phyloP scores from a whole-genome alignment of 129 eudicot species.

The Flaveria sonorensis region DNA sequence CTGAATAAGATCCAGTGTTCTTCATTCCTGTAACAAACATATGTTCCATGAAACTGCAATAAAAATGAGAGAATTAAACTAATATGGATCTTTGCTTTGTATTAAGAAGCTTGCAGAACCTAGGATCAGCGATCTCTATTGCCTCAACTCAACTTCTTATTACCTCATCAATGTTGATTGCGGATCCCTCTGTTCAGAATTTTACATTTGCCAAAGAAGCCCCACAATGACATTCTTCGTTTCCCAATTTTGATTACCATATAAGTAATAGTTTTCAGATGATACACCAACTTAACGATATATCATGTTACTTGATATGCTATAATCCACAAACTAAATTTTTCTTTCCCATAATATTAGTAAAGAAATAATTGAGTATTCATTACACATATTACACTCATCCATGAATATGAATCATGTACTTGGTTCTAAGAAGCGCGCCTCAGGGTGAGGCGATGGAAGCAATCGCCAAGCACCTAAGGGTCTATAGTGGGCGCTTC shows the following conservation, averaged over 20 bases:
- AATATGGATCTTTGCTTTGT: background rate
- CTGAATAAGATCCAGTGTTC: background rate
- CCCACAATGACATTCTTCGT: background rate
- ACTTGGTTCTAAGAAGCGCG: background rate
- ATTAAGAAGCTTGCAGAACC: background rate
- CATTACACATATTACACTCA: background rate
- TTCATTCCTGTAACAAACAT: slow-evolving; percentile 8
- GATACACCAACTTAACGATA: background rate
- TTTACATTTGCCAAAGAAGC: background rate
- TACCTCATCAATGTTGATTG: background rate
- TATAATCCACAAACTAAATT: background rate
- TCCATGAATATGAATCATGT: background rate
- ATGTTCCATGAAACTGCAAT: background rate
- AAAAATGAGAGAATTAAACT: background rate
- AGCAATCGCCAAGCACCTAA: background rate
- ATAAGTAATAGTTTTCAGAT: background rate
- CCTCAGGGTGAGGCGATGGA: background rate
- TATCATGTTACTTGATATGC: background rate
- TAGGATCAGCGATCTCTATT: background rate
- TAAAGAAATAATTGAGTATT: background rate
- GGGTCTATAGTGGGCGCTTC: too few relatives aligned
- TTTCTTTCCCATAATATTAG: background rate
- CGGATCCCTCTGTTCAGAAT: background rate
- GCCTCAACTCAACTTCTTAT: background rate
- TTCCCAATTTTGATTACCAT: background rate